phyloP scores from a whole-genome alignment of 306 rosid species.

The Vigna reflexopilosa region DNA sequence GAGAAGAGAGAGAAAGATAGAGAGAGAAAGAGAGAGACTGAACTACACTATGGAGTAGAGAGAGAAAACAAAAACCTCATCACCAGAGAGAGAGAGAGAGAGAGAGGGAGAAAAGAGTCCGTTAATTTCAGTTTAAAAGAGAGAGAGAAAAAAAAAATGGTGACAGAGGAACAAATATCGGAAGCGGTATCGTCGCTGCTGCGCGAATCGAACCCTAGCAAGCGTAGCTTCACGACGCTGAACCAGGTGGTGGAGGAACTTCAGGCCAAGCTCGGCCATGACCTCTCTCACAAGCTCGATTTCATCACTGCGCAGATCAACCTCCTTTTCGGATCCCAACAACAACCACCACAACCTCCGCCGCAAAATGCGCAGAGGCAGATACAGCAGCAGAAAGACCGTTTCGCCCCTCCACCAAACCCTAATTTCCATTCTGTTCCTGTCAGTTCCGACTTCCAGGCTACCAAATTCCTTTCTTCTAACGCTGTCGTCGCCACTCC shows the following conservation, averaged over 20 bases:
- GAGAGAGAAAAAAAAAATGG: constrained; percentile 47
- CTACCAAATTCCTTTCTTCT: constrained; percentile 47
- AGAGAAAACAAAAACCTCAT: constrained; percentile 12
- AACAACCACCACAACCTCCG: neutral
- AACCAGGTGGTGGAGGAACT: constrained; percentile 70
- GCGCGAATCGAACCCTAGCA: constrained; percentile 54
- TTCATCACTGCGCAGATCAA: constrained; percentile 73
- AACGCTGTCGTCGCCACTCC: constrained; percentile 10
- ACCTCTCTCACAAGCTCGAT: constrained; percentile 73
- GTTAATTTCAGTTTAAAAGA: constrained; percentile 50
- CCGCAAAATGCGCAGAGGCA: constrained; percentile 41
- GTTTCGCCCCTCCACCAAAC: constrained; percentile 65
- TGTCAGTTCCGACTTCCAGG: constrained; percentile 56
- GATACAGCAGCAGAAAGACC: constrained; percentile 48
- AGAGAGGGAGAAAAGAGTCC: constrained; percentile 36
- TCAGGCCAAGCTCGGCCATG: constrained; percentile 69
- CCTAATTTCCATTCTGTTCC: constrained; percentile 61
- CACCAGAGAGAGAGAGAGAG: constrained; percentile 33
- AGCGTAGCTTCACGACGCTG: constrained; percentile 51
- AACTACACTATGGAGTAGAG: constrained; percentile 20
- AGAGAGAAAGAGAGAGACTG: constrained; percentile 29
- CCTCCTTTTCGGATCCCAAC: constrained; percentile 55
- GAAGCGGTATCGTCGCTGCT: constrained; percentile 64
- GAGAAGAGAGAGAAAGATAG: constrained; percentile 35
- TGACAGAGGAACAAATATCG: constrained; percentile 73